Evolutionary conservation across 768 basidiomycete species (phyloP).

Genomic region (Lyophyllum shimeji): DNA sequence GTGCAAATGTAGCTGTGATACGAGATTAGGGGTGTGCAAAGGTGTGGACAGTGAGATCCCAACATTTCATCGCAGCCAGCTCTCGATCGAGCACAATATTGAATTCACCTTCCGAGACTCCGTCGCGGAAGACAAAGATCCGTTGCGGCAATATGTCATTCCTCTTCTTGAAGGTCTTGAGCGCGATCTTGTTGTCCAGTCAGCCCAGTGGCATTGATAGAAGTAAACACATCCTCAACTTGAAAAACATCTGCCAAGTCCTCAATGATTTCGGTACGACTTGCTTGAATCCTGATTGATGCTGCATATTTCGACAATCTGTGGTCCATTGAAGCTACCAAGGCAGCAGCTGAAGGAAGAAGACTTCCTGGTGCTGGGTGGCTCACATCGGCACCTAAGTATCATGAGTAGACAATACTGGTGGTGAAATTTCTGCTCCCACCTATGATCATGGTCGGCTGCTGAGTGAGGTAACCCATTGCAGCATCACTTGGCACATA

Average conservation of each 20-base stretch:
- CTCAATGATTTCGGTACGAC: constrained; percentile 56
- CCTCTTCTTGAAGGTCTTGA: constrained; percentile 11
- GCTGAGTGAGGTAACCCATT: constrained; percentile 31
- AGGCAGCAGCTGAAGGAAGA: constrained; percentile 22
- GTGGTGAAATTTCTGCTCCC: neutral
- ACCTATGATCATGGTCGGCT: constrained; percentile 63
- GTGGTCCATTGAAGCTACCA: constrained; percentile 57
- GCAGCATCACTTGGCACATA: constrained; percentile 44
- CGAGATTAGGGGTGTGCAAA: too few relatives aligned
- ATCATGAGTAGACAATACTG: neutral
- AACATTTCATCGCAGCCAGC: constrained; percentile 18
- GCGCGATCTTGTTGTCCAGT: constrained; percentile 10
- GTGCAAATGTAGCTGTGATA: too few relatives aligned
- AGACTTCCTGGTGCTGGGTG: constrained; percentile 22
- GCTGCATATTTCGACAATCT: constrained; percentile 54
- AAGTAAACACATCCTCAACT: constrained; percentile 22
- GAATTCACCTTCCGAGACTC: constrained; percentile 34
- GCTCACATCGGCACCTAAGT: constrained; percentile 27
- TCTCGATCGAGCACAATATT: constrained; percentile 20
- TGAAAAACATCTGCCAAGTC: constrained; percentile 53
- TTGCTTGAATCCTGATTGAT: constrained; percentile 48
- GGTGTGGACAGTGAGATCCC: neutral
- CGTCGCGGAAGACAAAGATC: constrained; percentile 29
- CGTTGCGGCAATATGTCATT: constrained; percentile 12
- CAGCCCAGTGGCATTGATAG: neutral